Evolutionary conservation across 352 stramenopile genomes (phyloP).

Genomic region (Thalassiosira exigua): DNA sequence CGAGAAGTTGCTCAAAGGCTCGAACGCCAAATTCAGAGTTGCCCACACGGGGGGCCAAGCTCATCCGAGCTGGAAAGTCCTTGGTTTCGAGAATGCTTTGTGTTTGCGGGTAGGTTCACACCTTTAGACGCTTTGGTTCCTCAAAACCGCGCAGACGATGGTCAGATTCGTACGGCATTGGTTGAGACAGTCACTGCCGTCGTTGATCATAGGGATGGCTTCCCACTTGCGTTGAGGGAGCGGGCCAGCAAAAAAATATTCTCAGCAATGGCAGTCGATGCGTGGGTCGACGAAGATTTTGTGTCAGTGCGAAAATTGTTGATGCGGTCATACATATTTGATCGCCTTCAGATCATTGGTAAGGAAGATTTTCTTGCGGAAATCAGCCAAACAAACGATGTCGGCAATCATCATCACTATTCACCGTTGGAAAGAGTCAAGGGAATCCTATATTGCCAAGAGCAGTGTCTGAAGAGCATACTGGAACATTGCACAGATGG

Average conservation of each 20-base stretch:
- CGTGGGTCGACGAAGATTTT: constrained; percentile 13
- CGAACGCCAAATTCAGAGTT: constrained; percentile 5
- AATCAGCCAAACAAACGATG: constrained; percentile 1
- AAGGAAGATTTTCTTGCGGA: neutral
- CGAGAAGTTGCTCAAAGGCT: constrained; percentile 1
- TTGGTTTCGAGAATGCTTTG: constrained; percentile 12
- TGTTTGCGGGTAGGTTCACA: neutral
- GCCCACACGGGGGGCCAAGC: constrained; percentile 4
- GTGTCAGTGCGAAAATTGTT: constrained; percentile 10
- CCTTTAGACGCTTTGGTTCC: constrained; percentile 12
- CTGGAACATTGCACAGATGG: constrained; percentile 9
- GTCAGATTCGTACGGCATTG: constrained; percentile 9
- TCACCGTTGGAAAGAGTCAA: constrained; percentile 15
- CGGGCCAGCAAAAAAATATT: constrained; percentile 13
- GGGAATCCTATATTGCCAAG: neutral
- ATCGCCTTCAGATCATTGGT: constrained; percentile 11
- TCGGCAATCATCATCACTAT: constrained; percentile 1
- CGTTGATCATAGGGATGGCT: neutral
- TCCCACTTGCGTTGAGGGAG: constrained; percentile 1
- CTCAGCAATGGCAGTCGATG: constrained; percentile 6
- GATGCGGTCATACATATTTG: constrained; percentile 4
- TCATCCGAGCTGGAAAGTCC: constrained; percentile 1
- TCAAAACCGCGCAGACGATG: neutral
- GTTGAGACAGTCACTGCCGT: constrained; percentile 6
- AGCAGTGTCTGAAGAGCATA: constrained; percentile 7